Evolutionary conservation across 441 rosid genomes (phyloP).

Genomic region (Erodium chrysanthum): DNA sequence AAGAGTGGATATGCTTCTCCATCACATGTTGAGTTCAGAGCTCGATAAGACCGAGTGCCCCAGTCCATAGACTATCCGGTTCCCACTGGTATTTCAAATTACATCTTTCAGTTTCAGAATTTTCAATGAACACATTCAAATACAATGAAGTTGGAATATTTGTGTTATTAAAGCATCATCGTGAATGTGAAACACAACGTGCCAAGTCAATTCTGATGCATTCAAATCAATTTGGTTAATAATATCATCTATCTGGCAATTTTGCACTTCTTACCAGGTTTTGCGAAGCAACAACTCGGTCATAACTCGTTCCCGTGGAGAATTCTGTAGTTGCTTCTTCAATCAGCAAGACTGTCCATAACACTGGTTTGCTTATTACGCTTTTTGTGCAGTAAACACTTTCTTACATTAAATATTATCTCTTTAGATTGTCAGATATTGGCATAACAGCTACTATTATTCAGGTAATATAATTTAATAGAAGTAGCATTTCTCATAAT

Average conservation of each 20-base stretch:
- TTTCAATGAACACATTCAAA: background rate
- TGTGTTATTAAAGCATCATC: background rate
- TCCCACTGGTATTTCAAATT: conserved; percentile 17
- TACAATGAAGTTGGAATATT: background rate
- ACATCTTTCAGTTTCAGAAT: background rate
- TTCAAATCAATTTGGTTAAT: too few species aligned
- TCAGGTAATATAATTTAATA: too few species aligned
- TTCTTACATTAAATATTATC: too few species aligned
- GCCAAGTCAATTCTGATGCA: too few species aligned
- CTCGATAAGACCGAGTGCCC: conserved; percentile 29
- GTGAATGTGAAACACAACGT: background rate
- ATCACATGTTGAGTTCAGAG: conserved; percentile 73
- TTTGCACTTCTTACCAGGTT: background rate
- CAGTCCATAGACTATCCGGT: conserved; percentile 8
- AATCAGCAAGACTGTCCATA: too few species aligned
- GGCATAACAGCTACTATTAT: too few species aligned
- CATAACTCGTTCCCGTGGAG: too few species aligned
- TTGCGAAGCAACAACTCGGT: background rate
- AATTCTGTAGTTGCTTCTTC: too few species aligned
- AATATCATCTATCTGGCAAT: background rate
- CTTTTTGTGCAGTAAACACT: too few species aligned
- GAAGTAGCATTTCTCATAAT: too few species aligned
- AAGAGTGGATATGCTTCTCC: conserved; percentile 83
- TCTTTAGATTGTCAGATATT: too few species aligned
- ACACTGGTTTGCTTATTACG: too few species aligned